Conservation (phyloP, 305 asterid species). For the Rubia balearica region DNA sequence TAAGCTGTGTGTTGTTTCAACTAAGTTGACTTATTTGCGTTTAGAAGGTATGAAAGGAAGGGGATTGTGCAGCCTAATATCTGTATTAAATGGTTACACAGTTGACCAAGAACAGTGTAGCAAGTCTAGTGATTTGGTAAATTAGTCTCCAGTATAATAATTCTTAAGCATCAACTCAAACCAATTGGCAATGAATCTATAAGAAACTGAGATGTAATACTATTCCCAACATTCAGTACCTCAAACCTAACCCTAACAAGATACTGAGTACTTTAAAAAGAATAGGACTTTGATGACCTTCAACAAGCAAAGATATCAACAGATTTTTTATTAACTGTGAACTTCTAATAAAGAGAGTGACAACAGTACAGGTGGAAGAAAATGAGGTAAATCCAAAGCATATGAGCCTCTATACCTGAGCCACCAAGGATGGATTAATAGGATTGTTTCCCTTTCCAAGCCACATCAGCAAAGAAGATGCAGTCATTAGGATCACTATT, state of each 20-base stretch:
- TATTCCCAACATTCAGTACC: background rate
- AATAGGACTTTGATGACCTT: constrained; percentile 6
- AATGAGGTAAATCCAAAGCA: constrained; percentile 10
- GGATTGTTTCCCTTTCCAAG: constrained; percentile 56
- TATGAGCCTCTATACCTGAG: constrained; percentile 53
- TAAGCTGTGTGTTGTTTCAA: background rate
- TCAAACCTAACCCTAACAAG: background rate
- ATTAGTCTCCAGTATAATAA: background rate
- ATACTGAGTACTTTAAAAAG: background rate
- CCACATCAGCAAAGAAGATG: constrained; percentile 79
- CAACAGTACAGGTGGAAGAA: background rate
- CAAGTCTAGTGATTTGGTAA: background rate
- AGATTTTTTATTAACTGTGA: background rate
- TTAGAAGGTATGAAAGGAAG: background rate
- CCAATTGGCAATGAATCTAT: background rate
- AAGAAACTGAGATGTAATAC: background rate
- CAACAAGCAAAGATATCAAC: background rate
- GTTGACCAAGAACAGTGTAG: background rate
- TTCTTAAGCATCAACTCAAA: background rate
- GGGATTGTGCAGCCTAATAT: background rate
- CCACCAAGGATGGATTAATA: constrained; percentile 57
- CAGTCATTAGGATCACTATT: constrained; percentile 58
- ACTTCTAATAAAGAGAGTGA: background rate
- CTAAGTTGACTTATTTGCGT: background rate
- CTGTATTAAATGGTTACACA: background rate